Conservation (phyloP, 257 asterid species). For the Jaltomata sinuosa region DNA sequence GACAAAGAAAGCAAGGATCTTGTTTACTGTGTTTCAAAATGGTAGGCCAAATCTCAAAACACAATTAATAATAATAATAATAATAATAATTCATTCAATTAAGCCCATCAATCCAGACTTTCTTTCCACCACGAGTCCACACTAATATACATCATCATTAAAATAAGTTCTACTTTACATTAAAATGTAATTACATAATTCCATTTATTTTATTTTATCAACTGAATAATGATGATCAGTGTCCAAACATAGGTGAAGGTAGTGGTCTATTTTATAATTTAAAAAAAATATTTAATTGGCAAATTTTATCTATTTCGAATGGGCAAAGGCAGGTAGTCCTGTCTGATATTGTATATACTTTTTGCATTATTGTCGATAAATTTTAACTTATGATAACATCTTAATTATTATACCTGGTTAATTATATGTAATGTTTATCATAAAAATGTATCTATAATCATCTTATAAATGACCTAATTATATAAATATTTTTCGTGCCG, state of each 20-base stretch:
- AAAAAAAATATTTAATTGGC: not conserved
- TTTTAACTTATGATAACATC: not conserved
- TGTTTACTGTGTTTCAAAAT: slow-evolving; percentile 20
- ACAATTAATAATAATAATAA: too few species aligned
- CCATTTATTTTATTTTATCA: not conserved
- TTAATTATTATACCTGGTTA: not conserved
- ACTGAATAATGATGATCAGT: not conserved
- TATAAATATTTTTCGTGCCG: not conserved
- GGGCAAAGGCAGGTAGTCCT: too few species aligned
- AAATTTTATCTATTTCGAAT: too few species aligned
- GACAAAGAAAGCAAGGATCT: slow-evolving; percentile 32
- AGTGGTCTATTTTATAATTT: not conserved
- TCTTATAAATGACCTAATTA: not conserved
- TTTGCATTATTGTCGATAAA: not conserved
- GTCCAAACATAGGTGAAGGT: not conserved
- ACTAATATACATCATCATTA: not conserved
- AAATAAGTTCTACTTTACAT: not conserved
- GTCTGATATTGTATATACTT: not conserved
- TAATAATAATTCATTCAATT: too few species aligned
- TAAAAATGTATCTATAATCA: not conserved
- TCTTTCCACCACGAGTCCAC: not conserved
- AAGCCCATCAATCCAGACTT: not conserved
- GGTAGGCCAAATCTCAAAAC: slow-evolving; percentile 22
- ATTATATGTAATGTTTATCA: not conserved
- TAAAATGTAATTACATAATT: not conserved